Conservation (phyloP, 2,329 filamentous ascomycete species). For the Dactylellina drechsleri region DNA sequence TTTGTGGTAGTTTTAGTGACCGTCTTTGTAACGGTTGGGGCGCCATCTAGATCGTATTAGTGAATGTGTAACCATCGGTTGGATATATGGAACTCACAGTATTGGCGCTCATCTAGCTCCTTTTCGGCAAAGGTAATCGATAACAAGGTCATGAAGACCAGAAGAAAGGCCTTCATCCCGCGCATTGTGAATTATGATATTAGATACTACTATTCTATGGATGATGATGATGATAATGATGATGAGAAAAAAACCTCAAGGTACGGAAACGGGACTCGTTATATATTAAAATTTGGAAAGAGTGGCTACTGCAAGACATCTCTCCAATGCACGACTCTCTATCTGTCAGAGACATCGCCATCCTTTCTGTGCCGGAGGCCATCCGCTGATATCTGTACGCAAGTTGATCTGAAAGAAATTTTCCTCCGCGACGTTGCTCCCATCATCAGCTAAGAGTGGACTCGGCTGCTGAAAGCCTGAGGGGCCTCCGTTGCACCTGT, state of each 20-base stretch:
- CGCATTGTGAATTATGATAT: constrained; percentile 21
- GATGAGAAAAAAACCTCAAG: neutral
- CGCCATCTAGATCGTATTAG: neutral
- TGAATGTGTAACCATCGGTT: neutral
- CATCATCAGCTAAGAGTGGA: too few relatives aligned
- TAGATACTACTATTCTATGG: constrained; percentile 6
- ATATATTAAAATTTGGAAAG: constrained; percentile 12
- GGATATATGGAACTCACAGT: constrained; percentile 32
- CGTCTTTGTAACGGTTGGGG: constrained; percentile 22
- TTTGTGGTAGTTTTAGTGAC: constrained; percentile 25
- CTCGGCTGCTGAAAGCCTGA: neutral
- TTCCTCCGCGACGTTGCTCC: neutral
- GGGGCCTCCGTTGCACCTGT: neutral
- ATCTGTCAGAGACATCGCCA: constrained; percentile 8
- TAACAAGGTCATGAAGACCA: constrained; percentile 32
- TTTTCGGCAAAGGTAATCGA: constrained; percentile 19
- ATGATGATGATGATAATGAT: neutral
- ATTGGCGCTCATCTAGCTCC: constrained; percentile 30
- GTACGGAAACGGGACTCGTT: neutral
- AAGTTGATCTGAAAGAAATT: constrained; percentile 3
- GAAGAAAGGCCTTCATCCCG: constrained; percentile 23
- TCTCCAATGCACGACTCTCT: neutral
- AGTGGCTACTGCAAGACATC: constrained; percentile 16
- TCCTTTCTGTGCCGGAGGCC: constrained; percentile 26
- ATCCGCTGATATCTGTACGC: neutral